Percentiles rank a stretch among this genome's conserved stretches.
Evolutionary conservation across 345 rosid species (phyloP).

Genomic region (Acer saccharum): DNA sequence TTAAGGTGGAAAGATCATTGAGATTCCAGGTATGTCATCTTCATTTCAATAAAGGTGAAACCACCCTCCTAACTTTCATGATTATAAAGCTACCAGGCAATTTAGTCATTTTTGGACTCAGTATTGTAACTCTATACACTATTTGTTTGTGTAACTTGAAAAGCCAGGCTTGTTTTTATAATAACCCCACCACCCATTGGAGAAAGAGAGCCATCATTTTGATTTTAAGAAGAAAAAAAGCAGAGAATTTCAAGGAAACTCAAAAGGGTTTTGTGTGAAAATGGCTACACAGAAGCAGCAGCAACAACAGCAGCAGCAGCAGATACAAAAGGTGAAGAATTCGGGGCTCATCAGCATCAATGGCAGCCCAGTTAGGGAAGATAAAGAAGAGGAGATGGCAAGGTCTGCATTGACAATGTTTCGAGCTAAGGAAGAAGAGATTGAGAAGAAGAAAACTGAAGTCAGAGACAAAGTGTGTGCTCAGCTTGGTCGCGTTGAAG

Average conservation of each 20-base stretch:
- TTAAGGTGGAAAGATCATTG: constrained; percentile 20
- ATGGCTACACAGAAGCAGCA: constrained; percentile 59
- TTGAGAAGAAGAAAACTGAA: constrained; percentile 81
- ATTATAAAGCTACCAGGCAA: constrained; percentile 30
- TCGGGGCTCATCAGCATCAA: constrained; percentile 36
- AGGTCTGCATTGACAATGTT: constrained; percentile 73
- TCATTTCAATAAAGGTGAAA: constrained; percentile 37
- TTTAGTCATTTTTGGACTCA: constrained; percentile 23
- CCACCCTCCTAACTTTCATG: constrained; percentile 30
- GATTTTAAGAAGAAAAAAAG: neutral
- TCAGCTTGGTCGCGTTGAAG: constrained; percentile 75
- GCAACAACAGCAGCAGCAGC: constrained; percentile 54
- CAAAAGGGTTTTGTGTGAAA: constrained; percentile 13
- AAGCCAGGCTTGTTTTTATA: constrained; percentile 34
- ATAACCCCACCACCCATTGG: constrained; percentile 27
- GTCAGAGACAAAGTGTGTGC: constrained; percentile 66
- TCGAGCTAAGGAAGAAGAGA: constrained; percentile 88
- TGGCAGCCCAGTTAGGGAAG: constrained; percentile 54
- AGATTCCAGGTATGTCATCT: constrained; percentile 15
- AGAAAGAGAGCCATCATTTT: constrained; percentile 44
- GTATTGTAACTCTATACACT: neutral
- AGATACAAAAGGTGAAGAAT: constrained; percentile 55
- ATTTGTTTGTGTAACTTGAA: constrained; percentile 31
- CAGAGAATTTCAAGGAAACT: constrained; percentile 19
- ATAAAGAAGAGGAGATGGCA: constrained; percentile 70